A percentile compares a stretch with the other conserved stretches of the same genome.
Conservation (phyloP, 179 eudicot genomes). For the Patellifolia procumbens region DNA sequence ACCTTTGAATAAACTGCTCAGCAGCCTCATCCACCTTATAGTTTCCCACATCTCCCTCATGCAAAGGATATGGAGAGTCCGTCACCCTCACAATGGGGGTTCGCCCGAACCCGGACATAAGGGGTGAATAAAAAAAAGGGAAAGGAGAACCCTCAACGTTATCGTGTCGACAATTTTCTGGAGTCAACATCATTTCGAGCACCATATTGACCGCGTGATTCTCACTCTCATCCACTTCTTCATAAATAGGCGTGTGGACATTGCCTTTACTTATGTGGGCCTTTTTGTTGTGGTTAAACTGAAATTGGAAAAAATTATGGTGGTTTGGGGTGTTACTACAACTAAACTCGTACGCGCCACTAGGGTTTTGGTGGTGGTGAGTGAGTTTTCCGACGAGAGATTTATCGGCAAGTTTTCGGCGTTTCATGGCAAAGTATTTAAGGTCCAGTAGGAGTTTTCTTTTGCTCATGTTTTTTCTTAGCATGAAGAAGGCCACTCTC, state of each 20-base stretch:
- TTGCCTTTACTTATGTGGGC: not conserved
- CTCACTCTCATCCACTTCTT: constrained; percentile 21
- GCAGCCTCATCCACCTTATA: constrained; percentile 48
- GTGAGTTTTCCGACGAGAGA: constrained; percentile 22
- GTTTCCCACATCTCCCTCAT: constrained; percentile 24
- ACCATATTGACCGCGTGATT: constrained; percentile 32
- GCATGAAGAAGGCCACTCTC: constrained; percentile 43
- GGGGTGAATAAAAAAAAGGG: constrained; percentile 29
- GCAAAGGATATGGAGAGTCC: constrained; percentile 33
- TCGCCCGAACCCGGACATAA: constrained; percentile 39
- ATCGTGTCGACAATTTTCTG: constrained; percentile 3
- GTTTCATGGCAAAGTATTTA: constrained; percentile 39
- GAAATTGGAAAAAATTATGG: constrained; percentile 19
- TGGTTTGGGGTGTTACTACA: constrained; percentile 45
- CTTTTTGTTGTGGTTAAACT: constrained; percentile 15
- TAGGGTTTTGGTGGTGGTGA: constrained; percentile 27
- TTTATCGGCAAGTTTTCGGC: constrained; percentile 41
- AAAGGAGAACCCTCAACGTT: constrained; percentile 27
- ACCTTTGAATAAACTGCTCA: constrained; percentile 50
- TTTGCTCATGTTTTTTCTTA: constrained; percentile 43
- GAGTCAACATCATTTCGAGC: constrained; percentile 30
- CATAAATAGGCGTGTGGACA: not conserved
- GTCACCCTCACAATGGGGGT: constrained; percentile 41
- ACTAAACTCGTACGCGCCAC: constrained; percentile 48
- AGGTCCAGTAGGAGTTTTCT: constrained; percentile 43